These are phyloP conservation scores for Clonostachys solani DNA, from an alignment of 2,329 filamentous ascomycete species.

Conservation along the genomic window DNA sequence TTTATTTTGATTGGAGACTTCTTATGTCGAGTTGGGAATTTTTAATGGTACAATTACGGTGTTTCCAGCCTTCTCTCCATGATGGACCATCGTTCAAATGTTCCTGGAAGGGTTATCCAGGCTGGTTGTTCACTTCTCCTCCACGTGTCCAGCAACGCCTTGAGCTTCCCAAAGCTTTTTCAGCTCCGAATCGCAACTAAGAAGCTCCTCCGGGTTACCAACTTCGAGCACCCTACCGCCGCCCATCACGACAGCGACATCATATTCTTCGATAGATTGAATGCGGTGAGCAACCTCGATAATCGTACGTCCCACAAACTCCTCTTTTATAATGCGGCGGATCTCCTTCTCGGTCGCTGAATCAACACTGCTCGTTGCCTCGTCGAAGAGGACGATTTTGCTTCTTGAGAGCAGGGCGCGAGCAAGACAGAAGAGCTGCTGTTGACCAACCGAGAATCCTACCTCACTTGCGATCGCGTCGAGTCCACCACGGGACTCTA, in stretches of 20 bases:
- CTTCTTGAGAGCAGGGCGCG: slow-evolving; percentile 41
- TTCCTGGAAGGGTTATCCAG: too few species aligned
- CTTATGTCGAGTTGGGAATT: too few species aligned
- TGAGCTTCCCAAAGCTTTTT: slow-evolving; percentile 12
- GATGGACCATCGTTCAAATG: too few species aligned
- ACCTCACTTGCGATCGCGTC: slow-evolving; percentile 30
- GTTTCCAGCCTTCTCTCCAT: too few species aligned
- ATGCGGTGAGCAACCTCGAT: slow-evolving; percentile 21
- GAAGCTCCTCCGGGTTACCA: slow-evolving; percentile 14
- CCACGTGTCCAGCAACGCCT: not conserved
- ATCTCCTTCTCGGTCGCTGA: slow-evolving; percentile 17
- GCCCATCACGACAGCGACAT: slow-evolving; percentile 19
- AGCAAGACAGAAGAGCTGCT: slow-evolving; percentile 57
- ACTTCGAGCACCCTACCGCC: slow-evolving; percentile 15
- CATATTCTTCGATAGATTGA: slow-evolving; percentile 16
- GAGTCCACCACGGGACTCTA: slow-evolving; percentile 17
- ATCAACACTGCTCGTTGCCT: slow-evolving; percentile 24
- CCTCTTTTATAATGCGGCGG: slow-evolving; percentile 9
- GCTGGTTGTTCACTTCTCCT: too few species aligned
- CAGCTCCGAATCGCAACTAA: slow-evolving; percentile 12
- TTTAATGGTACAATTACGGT: too few species aligned
- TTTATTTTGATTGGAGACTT: too few species aligned
- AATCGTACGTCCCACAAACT: slow-evolving; percentile 15
- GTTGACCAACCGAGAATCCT: slow-evolving; percentile 48
- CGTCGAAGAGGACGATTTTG: slow-evolving; percentile 7